phyloP scores from a whole-genome alignment of 495 filamentous ascomycete species.

The Penicillium soppii region DNA sequence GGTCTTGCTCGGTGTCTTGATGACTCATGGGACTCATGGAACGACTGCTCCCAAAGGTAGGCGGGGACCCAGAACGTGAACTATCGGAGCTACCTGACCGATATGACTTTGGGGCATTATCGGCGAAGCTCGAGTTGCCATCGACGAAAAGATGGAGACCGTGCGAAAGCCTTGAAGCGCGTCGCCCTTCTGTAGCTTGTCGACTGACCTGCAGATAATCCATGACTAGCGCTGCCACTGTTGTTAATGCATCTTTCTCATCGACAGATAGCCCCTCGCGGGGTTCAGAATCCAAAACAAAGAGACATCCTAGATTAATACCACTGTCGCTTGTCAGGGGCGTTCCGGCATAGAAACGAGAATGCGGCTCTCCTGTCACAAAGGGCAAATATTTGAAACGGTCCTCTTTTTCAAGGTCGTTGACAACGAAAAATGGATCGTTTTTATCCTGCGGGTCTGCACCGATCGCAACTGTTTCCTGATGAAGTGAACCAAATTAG shows the following conservation, averaged over 20 bases:
- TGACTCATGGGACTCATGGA: too few species aligned
- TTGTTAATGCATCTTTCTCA: constrained; percentile 26
- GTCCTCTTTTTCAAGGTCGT: constrained; percentile 28
- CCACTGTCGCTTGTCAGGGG: constrained; percentile 56
- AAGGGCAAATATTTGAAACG: constrained; percentile 29
- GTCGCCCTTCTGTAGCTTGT: constrained; percentile 45
- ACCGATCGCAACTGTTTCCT: constrained; percentile 1
- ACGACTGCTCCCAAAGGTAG: too few species aligned
- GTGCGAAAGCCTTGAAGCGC: constrained; percentile 50
- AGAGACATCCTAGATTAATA: constrained; percentile 64
- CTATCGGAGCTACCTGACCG: neutral
- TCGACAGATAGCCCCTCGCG: constrained; percentile 18
- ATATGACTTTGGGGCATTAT: too few species aligned
- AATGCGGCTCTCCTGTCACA: constrained; percentile 26
- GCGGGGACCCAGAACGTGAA: neutral
- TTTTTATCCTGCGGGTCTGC: neutral
- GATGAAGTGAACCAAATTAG: constrained; percentile 21
- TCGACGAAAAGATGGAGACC: constrained; percentile 57
- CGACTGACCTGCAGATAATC: constrained; percentile 51
- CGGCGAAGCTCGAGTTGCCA: constrained; percentile 7
- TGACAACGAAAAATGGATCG: constrained; percentile 27
- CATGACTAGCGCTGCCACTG: constrained; percentile 53
- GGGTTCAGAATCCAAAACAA: constrained; percentile 49
- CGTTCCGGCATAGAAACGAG: constrained; percentile 37
- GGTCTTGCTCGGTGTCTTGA: too few species aligned